Evolutionary conservation across 768 basidiomycete species (phyloP).

Genomic region (Pleurotus citrinopileatus): DNA sequence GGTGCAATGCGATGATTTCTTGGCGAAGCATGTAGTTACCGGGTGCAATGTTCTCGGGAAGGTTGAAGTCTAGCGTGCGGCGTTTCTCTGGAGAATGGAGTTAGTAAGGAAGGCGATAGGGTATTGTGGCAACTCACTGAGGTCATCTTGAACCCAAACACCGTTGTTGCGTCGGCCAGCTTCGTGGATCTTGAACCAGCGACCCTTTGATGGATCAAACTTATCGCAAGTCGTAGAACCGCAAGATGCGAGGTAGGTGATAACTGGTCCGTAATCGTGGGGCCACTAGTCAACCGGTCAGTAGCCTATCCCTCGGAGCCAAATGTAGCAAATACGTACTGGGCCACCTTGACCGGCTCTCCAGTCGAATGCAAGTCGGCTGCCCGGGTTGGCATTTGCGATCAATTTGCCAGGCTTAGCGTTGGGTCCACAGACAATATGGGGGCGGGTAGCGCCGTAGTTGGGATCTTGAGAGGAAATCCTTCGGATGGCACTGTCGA

Average conservation of each 20-base stretch:
- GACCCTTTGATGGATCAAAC: conserved; percentile 38
- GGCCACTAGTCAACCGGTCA: conserved; percentile 13
- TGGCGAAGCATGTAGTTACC: conserved; percentile 55
- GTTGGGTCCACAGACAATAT: conserved; percentile 45
- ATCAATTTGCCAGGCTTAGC: conserved; percentile 42
- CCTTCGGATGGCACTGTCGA: conserved; percentile 5
- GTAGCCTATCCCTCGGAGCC: not conserved
- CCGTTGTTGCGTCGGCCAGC: conserved; percentile 30
- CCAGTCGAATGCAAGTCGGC: conserved; percentile 43
- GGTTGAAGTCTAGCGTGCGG: conserved; percentile 27
- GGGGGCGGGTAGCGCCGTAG: conserved; percentile 32
- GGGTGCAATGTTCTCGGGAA: conserved; percentile 33
- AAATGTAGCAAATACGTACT: conserved; percentile 5
- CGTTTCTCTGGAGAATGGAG: conserved; percentile 4
- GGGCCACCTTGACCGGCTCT: conserved; percentile 25
- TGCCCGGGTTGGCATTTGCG: conserved; percentile 45
- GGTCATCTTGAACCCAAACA: conserved; percentile 51
- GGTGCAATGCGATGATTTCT: conserved; percentile 57
- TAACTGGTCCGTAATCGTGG: conserved; percentile 28
- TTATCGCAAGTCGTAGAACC: conserved; percentile 38
- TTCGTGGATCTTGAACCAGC: conserved; percentile 55
- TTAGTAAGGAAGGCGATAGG: not conserved
- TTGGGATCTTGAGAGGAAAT: conserved; percentile 8
- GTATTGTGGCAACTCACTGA: conserved; percentile 39
- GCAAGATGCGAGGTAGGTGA: conserved; percentile 40